Evolutionary conservation across 73 alveolate species (phyloP), one percentile per base, ranked within the genome.

Genomic region (Paramecium primaurelia): DNA sequence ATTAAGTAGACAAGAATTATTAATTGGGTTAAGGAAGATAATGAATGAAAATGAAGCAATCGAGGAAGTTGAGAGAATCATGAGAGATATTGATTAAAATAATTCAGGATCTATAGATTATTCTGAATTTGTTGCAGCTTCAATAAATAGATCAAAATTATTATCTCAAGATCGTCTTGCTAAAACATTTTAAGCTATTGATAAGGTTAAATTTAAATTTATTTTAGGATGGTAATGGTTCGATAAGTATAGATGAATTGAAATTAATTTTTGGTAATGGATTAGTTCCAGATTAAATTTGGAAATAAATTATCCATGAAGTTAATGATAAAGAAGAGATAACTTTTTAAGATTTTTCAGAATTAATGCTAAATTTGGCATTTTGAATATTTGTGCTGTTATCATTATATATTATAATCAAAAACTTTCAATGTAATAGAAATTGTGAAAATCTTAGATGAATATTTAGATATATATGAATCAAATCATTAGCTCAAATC

Each of bases 231-330:
- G 96, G 95, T 3, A 86, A 94, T 75, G 99, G 99, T 14, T 38
- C 94, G 54, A 96, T 96, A 58, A 71, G 96, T 18, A 49, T 71
- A 4, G 96, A 92, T 32, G 99, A 96, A 88, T 75, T 96, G 32
- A 95, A 88, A 77, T 89, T 59, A 11, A 90, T 94, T 34, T 93
- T 96, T 86, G 75, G 93, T 28, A 87, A 87, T 68, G 88, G 86
- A 8, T 32, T 37, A 37, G 88, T 87, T 32, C 86, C 93, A 42
- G 94, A 90, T 36, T 42, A 90, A 30, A 86, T 90, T 26, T 90
- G 94, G 94, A 51, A 83, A 77, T 59, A 90, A 18, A 75, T 90
- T 44, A 75, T 90, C 22, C 34, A 49, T 32, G 94, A 88, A 73
- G 94, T 73, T 12, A 86, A 88, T 88, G 94, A 88, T 44, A 59